Evolutionary conservation across 345 rosid species (phyloP), one percentile per base, ranked within the genome.

Genomic region (Trapa bicornis): DNA sequence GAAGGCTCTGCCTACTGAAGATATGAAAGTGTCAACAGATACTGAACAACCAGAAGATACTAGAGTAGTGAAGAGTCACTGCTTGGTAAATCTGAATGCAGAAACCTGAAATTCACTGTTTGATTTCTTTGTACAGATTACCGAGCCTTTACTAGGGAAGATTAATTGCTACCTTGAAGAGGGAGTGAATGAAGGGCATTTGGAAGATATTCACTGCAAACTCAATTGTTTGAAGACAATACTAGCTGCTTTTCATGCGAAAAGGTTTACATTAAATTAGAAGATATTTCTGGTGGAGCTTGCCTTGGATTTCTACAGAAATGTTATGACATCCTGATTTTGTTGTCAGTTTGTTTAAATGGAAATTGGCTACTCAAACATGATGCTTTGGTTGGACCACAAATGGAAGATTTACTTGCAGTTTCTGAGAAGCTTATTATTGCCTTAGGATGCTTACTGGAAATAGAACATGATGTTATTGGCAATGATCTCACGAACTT

Each of bases 261-360:
- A 74, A 80, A 79, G 39, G 70, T 89, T 64, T 87, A 87, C 76
- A 39, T 85, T 47, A 86, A 84, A 77, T 83, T 91, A 47, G 97
- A 91, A 74, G 97, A 91, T 78, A 76, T 76, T 65, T 81, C 89
- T 60, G 86, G 79, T 76, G 96, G 96, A 76, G 88, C 90, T 76
- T 83, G 84, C 77, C 77, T 83, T 73, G 80, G 69, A 77, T 87
- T 89, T 79, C 78, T 94, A 67, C 86, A 78, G 84, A 80, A 82
- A 76, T 82, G 82, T 68, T 86, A 85, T 65, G 67, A 48, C 41
- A 71, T 78, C 10, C 47, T 89, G 57, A 75, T 84, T 65, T 83
- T 86, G 70, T 78, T 87, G 73, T 85, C 86, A 10, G 47, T 83
- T 70, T 71, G 57, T 7, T 47, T 65, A 35, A 58, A 78, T 3